Evolutionary conservation across 192 early-diverging fungal species (phyloP), one percentile per base, ranked within the genome.

Genomic region (Coemansia sp.): DNA sequence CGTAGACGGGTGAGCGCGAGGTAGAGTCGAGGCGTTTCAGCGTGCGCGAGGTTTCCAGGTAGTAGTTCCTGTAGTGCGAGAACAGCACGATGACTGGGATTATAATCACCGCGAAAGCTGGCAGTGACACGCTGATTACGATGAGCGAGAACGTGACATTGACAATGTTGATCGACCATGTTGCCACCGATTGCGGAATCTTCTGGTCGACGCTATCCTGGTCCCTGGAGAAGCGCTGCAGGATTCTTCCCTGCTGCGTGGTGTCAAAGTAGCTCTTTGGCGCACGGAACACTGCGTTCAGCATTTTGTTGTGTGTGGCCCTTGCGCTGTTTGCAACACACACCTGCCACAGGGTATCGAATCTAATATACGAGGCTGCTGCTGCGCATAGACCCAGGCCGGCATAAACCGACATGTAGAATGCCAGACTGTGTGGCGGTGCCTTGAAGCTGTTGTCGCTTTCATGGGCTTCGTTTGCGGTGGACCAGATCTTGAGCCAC

Each of bases 211-310:
- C 81, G 19, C 88, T 90, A 71, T 90, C 86, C 67, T 92, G 87
- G 70, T 98, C 95, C 68, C 93, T 95, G 53, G 91, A 91, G 71
- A 98, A 95, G 11, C 95, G 88, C 73, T 97, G 94, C 32, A 95
- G 71, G 70, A 96, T 89, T 50, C 95, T 87, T 16, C 95, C 93
- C 0, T 92, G 69, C n/a, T 93, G 94, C 1, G 94, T 94, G 4
- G 86, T 83, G 65, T 90, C 88, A 71, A 90, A 90, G 67, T 86
- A 90, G 40, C 75, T 67, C 84, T 86, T 86, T 16, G 87, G 88
- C 15, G 87, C 73, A 67, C 86, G 87, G 16, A 95, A 57, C 59
- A 95, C 86, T 56, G 87, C 88, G 19, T 87, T 65, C 48, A 96
- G 84, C 91, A 98, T 92, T 13, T 89, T 67, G 8, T 83, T 68